Evolutionary conservation across 2,329 filamentous ascomycete species (phyloP), one percentile per base, ranked within the genome.

Genomic region (Thielaviopsis euricoi): DNA sequence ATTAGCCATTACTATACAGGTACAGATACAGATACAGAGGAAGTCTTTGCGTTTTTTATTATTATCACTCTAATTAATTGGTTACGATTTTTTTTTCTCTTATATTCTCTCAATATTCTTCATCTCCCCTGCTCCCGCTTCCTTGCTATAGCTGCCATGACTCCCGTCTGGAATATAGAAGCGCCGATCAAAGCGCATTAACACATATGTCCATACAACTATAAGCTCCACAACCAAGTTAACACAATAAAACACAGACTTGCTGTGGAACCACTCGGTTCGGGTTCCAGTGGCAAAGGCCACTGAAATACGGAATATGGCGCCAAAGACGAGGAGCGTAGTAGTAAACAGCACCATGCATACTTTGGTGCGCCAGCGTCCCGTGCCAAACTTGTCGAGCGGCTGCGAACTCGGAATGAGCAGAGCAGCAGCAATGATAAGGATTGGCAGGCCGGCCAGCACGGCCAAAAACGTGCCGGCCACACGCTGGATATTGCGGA

Each of bases 221-320:
- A 85, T 66, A 48, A 90, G 71, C 69, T 95, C 89, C 43, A 90
- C 74, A 17, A 72, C 73, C 66, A 87, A 94, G 71, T 87, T 86
- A 73, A 93, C 87, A 66, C 82, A 71, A 71, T 93, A 95, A 73
- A 89, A 95, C 64, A 79, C 81, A 1, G 82, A 78, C 67, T 84
- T 86, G 65, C 73, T 73, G 64, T 88, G 78, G 67, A 83, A 91
- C 77, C 83, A 86, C 5, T 82, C 83, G 1, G 86, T 81, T 59
- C 80, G 49, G 12, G 51, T 71, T 58, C 65, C 64, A 3, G 74
- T 79, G 58, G 73, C 73, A 68, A 76, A 88, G 26, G 66, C 71
- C 0, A 78, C 79, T 17, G 76, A 85, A 29, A 79, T 74, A 40
- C 87, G 79, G 71, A 88, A 90, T 17, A 73, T 72, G 1, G 87